A percentile compares a stretch with the other conserved stretches of the same genome.
These are phyloP conservation scores for Candida boidinii DNA, from an alignment of 805 yeast species.

Conservation along the genomic window DNA sequence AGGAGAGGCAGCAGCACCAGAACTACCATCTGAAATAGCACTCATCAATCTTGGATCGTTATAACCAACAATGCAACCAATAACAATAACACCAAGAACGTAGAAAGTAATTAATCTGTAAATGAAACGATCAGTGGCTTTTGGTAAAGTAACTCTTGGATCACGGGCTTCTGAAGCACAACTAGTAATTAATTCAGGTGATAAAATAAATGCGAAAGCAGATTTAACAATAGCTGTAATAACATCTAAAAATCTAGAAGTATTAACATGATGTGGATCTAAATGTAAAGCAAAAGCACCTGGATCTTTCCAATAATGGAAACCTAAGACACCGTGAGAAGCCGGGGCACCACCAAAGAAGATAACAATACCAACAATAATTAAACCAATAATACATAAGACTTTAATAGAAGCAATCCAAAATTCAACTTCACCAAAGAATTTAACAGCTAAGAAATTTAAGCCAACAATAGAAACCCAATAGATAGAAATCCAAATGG, in stretches of 20 bases:
- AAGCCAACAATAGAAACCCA: constrained; percentile 34
- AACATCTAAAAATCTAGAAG: constrained; percentile 50
- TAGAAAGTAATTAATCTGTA: constrained; percentile 57
- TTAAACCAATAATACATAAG: constrained; percentile 52
- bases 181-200: constrained; percentile 55
- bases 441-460: constrained; percentile 36
- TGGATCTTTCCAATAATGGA: constrained; percentile 52
- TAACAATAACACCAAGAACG: constrained; percentile 43
- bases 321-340: constrained; percentile 47
- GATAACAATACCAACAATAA: constrained; percentile 44
- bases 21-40: constrained; percentile 32
- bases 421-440: constrained; percentile 44
- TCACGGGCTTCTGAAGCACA: constrained; percentile 51
- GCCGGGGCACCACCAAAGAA: constrained; percentile 58
- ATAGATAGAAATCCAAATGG: constrained; percentile 51
- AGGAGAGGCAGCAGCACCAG: constrained; percentile 57
- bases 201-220: constrained; percentile 55
- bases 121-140: constrained; percentile 52
- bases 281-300: constrained; percentile 40
- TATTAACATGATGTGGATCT: constrained; percentile 34
- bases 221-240: constrained; percentile 57
- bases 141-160: constrained; percentile 53
- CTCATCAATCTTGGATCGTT: constrained; percentile 37
- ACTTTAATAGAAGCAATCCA: constrained; percentile 63
- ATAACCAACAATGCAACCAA: constrained; percentile 53